Evolutionary conservation across 306 rosid genomes (phyloP).

Genomic region (Medicago ruthenica): DNA sequence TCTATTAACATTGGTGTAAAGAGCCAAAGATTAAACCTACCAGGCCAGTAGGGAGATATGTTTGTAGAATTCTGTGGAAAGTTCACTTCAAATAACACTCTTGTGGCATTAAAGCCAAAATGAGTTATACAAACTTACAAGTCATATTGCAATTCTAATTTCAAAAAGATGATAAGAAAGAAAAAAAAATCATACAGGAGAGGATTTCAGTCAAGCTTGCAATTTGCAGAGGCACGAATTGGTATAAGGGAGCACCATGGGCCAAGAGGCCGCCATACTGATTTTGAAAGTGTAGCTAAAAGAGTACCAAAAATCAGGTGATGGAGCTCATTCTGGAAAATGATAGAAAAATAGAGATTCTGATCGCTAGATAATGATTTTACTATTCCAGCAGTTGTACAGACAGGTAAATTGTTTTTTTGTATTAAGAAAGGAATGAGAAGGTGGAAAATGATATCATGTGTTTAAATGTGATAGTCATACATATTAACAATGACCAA

Average conservation of each 20-base stretch:
- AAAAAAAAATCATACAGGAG: too few relatives aligned
- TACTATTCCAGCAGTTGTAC: slow-evolving; percentile 9
- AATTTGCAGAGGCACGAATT: too few relatives aligned
- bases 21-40: slow-evolving; percentile 23
- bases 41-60: not conserved
- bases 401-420: slow-evolving; percentile 19
- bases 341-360: slow-evolving; percentile 24
- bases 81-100: slow-evolving; percentile 4
- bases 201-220: too few relatives aligned
- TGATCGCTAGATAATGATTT: not conserved
- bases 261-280: not conserved
- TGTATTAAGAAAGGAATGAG: slow-evolving; percentile 5
- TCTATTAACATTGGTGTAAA: slow-evolving; percentile 3
- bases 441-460: slow-evolving; percentile 8
- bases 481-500: not conserved
- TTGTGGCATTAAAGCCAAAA: slow-evolving; percentile 1
- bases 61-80: not conserved
- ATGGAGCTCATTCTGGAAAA: slow-evolving; percentile 32
- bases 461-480: not conserved
- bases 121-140: slow-evolving; percentile 27
- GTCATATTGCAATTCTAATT: slow-evolving; percentile 1
- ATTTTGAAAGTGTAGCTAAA: slow-evolving; percentile 27
- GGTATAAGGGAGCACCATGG: not conserved
- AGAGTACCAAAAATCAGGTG: not conserved
- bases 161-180: not conserved